Conservation (phyloP, 2,329 filamentous ascomycete species). For the Onygenales sp. region DNA sequence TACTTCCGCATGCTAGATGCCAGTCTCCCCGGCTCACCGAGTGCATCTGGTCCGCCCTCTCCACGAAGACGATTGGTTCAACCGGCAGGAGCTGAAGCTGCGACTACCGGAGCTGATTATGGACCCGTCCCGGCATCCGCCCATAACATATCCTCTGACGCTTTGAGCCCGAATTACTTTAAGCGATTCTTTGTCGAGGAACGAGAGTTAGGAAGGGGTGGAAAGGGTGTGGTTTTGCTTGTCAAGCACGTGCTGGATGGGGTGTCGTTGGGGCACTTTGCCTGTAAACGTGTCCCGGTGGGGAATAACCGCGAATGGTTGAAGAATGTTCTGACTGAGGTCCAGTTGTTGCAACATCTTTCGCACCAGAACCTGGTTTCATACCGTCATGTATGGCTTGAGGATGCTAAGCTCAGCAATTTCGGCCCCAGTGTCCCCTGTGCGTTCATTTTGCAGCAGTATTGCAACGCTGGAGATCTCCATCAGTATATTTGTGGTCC, state of each 20-base stretch:
- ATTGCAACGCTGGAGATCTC: conserved; percentile 88
- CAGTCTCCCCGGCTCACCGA: conserved; percentile 33
- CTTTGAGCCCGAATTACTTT: conserved; percentile 91
- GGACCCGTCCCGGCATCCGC: conserved; percentile 35
- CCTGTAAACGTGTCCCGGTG: conserved; percentile 93
- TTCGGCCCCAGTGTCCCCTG: conserved; percentile 91
- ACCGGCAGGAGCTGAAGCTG: conserved; percentile 28
- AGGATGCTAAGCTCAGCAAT: conserved; percentile 71
- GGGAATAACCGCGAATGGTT: conserved; percentile 92
- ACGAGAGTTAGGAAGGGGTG: conserved; percentile 73
- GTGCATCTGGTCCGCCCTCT: conserved; percentile 30
- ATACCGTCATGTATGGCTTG: conserved; percentile 94
- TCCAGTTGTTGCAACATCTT: conserved; percentile 81
- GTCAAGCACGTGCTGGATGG: conserved; percentile 88
- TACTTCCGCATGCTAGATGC: conserved; percentile 90
- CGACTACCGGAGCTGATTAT: conserved; percentile 9
- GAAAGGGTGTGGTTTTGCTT: conserved; percentile 90
- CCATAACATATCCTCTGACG: conserved; percentile 61
- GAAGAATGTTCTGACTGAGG: conserved; percentile 87
- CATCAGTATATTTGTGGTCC: conserved; percentile 76
- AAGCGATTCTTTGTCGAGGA: conserved; percentile 88
- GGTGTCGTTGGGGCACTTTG: conserved; percentile 79
- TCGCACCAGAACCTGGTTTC: conserved; percentile 93
- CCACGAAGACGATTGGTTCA: conserved; percentile 40
- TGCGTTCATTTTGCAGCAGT: conserved; percentile 94